Percentiles rank a stretch among this genome's conserved stretches.
Conservation (phyloP, 164 flowering plant genomes). For the Hamamelis virginiana region DNA sequence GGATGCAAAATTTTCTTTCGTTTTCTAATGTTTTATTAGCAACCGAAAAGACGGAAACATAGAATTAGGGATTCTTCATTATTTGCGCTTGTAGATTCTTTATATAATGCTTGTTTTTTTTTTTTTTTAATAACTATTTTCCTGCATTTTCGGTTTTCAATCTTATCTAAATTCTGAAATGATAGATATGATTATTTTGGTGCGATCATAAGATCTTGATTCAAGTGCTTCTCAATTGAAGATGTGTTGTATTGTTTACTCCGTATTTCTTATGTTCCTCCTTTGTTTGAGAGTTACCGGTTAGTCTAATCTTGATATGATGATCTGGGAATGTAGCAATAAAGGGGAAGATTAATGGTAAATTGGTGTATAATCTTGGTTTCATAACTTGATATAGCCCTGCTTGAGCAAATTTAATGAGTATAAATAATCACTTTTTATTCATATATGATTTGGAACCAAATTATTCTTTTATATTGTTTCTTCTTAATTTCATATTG, state of each 20-base stretch:
- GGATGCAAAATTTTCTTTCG: neutral
- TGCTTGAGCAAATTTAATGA: too few species aligned
- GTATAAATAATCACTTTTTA: too few species aligned
- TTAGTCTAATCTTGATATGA: neutral
- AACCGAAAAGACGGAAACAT: neutral
- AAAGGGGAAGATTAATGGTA: too few species aligned
- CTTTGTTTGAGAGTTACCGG: neutral
- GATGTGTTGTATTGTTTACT: neutral
- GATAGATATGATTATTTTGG: neutral
- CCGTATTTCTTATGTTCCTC: too few species aligned
- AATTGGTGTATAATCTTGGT: too few species aligned
- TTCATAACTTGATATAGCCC: too few species aligned
- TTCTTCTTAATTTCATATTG: too few species aligned
- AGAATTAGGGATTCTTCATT: neutral
- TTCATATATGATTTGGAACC: too few species aligned
- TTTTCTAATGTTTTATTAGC: neutral
- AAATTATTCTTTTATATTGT: too few species aligned
- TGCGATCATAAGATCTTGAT: neutral
- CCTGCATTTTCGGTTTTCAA: neutral
- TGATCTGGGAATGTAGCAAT: neutral
- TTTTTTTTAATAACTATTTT: neutral
- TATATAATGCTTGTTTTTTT: neutral
- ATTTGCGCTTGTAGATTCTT: neutral
- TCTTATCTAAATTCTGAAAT: too few species aligned
- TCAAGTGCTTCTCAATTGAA: neutral